Conservation (phyloP, 306 rosid genomes). For the Crotalaria pallida region DNA sequence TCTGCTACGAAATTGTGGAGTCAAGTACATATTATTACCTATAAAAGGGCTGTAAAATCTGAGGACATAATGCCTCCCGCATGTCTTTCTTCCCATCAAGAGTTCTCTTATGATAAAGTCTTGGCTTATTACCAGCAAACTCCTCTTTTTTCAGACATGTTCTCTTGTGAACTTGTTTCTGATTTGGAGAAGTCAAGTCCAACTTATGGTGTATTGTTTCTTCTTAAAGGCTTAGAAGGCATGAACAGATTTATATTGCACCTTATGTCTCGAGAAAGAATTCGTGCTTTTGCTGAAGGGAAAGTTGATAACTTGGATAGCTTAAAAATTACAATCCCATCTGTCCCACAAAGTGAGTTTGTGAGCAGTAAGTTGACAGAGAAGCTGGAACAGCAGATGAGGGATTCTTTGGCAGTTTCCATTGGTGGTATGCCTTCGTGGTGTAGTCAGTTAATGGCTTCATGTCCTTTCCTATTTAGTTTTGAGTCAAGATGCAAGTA, state of each 20-base stretch:
- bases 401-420: constrained; percentile 71
- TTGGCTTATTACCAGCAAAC: constrained; percentile 42
- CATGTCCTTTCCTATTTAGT: constrained; percentile 82
- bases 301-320: constrained; percentile 57
- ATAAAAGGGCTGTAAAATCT: constrained; percentile 42
- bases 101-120: constrained; percentile 28
- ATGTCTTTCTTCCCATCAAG: constrained; percentile 29
- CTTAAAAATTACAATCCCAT: constrained; percentile 45
- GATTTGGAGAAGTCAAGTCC: constrained; percentile 75
- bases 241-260: constrained; percentile 64
- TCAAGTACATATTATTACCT: constrained; percentile 67
- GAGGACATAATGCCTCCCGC: constrained; percentile 28
- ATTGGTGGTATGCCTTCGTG: constrained; percentile 81
- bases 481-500: constrained; percentile 92
- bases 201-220: constrained; percentile 55
- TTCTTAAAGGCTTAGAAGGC: constrained; percentile 79
- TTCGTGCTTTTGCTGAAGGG: constrained; percentile 84
- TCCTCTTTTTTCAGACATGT: constrained; percentile 59
- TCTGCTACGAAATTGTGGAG: constrained; percentile 56
- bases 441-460: constrained; percentile 72
- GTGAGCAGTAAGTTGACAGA: constrained; percentile 84
- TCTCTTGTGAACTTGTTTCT: constrained; percentile 63
- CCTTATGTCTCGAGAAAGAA: constrained; percentile 73
- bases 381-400: constrained; percentile 94
- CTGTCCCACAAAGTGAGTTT: constrained; percentile 75